phyloP scores from a whole-genome alignment of 1,284 basidiomycete species.

The Kalmanozyma brasiliensis region DNA sequence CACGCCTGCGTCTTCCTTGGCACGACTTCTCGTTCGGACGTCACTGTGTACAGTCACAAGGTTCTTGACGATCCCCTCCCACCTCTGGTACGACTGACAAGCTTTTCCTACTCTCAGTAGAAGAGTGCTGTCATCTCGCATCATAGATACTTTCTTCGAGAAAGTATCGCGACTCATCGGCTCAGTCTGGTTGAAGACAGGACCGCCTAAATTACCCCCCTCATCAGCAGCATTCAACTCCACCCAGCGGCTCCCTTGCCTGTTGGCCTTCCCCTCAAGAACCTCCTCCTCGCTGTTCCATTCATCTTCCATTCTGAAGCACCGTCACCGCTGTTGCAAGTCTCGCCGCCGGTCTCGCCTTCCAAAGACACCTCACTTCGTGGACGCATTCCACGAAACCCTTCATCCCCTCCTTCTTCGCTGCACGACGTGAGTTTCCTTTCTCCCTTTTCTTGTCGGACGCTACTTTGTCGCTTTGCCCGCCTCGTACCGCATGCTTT shows the following conservation, averaged over 20 bases:
- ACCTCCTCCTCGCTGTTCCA: not conserved
- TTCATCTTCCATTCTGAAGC: not conserved
- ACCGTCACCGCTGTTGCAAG: not conserved
- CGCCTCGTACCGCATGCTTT: not conserved
- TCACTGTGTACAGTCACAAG: no score
- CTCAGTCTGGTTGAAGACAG: slow-evolving; percentile 13
- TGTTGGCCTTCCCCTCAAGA: slow-evolving; percentile 2
- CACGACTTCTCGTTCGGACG: no score
- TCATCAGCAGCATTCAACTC: slow-evolving; percentile 37
- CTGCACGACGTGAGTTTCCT: slow-evolving; percentile 36
- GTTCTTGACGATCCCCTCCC: no score
- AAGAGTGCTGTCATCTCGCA: not conserved
- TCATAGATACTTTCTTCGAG: slow-evolving; percentile 1
- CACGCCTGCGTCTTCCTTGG: slow-evolving; percentile 1
- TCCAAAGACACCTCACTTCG: not conserved
- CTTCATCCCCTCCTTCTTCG: slow-evolving; percentile 6
- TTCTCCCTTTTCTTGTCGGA: not conserved
- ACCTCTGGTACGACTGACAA: not conserved
- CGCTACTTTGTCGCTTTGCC: slow-evolving; percentile 1
- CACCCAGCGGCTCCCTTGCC: slow-evolving; percentile 4
- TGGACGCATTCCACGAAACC: not conserved
- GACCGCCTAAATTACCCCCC: slow-evolving; percentile 36
- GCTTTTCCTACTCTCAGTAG: not conserved
- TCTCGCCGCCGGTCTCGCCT: not conserved
- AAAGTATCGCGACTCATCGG: slow-evolving; percentile 9